Percentiles rank a stretch among this genome's conserved stretches.
These are phyloP conservation scores for Euphorbia pulcherrima DNA, from an alignment of 345 rosid species.

Conservation along the genomic window DNA sequence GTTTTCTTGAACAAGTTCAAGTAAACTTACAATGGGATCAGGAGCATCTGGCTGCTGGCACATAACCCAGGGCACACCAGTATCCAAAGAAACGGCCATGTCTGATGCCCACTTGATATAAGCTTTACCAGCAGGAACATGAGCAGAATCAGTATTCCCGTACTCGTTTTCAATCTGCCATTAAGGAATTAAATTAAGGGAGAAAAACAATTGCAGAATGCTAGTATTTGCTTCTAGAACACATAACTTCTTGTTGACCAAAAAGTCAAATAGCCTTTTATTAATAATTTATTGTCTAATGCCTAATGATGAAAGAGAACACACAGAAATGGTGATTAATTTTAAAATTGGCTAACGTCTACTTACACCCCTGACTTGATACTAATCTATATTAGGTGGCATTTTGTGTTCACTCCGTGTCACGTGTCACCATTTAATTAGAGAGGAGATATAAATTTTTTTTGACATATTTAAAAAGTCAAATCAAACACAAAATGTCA, in stretches of 20 bases:
- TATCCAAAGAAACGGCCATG: constrained; percentile 78
- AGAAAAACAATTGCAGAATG: neutral
- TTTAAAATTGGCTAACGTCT: no score
- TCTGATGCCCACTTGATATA: constrained; percentile 86
- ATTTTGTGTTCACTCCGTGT: no score
- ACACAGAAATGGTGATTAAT: no score
- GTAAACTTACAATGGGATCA: constrained; percentile 81
- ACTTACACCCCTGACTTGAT: no score
- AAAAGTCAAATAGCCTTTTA: constrained; percentile 14
- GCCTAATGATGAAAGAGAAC: constrained; percentile 1
- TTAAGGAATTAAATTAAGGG: neutral
- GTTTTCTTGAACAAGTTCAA: no score
- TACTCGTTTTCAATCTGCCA: constrained; percentile 94
- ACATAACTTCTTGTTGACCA: neutral
- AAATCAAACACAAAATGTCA: no score
- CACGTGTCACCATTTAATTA: no score
- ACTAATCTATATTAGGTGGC: no score
- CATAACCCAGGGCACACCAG: constrained; percentile 99
- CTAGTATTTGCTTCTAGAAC: neutral
- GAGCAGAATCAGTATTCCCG: constrained; percentile 60
- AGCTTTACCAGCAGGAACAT: constrained; percentile 67
- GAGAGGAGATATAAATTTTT: no score
- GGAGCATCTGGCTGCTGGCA: constrained; percentile 94
- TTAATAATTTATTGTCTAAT: neutral
- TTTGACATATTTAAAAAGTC: no score